Evolutionary conservation across 2,329 filamentous ascomycete species (phyloP), one percentile per base, ranked within the genome.

Genomic region (Aspergillus puulaauensis): DNA sequence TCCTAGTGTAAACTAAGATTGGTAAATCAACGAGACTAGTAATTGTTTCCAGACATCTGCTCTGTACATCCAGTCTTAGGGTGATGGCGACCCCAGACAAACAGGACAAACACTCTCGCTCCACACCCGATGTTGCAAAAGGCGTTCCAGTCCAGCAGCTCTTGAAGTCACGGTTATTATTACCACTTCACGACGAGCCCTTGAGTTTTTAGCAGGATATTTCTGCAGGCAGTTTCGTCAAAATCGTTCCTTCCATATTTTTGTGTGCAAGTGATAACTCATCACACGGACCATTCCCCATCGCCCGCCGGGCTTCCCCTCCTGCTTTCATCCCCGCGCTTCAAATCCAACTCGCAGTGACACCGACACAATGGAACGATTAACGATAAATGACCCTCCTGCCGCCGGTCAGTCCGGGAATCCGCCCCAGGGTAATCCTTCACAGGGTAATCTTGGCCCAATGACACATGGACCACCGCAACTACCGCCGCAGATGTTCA

Each of bases 401-500:
- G 66, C 62, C 31, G 65, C 64, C 50, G 60, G 66, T 47, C 67
- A 68, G 49, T 68, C 67, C 45, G 66, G 66, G 12, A 68, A 69
- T 49, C 61, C 65, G 47, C 68, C 68, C 15, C 70, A 68, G 49
- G 66, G 68, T 48, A 66, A 64, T 15, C 56, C 66, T 15, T 62
- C 64, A 48, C 68, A 72, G 48, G 47, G 48, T 15, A 51, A 51
- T 33, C 65, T 72, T 39, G 71, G 69, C 14, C 66, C 70, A 33
- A 64, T 67, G 61, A 64, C 66, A 19, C 72, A 75, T 46, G 78
- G 77, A 3, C 74, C 76, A 15, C 78, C 79, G 21, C 79, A 81
- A 64, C 70, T 81, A 56, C 79, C 79, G 14, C 93, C 93, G 59
- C 93, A 99, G 80, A 97, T 98, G 89, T 99, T 99, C 79, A 96